These are phyloP conservation scores for Onygenales sp. DNA, from an alignment of 2,329 filamentous ascomycete genomes.

Conservation along the genomic window DNA sequence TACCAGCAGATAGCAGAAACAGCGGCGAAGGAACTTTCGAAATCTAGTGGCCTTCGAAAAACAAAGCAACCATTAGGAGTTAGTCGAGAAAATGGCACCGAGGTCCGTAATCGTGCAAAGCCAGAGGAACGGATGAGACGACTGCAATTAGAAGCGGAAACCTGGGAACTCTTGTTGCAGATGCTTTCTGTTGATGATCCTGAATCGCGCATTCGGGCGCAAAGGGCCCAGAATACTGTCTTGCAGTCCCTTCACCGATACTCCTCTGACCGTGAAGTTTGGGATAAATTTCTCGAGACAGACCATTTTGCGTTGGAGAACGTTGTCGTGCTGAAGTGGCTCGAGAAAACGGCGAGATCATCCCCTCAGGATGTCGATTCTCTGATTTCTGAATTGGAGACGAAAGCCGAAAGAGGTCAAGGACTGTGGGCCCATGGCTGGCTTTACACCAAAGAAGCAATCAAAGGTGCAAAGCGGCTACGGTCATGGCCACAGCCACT, in stretches of 20 bases:
- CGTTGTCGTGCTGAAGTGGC: slow-evolving; percentile 71
- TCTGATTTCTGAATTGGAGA: slow-evolving; percentile 65
- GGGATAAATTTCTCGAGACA: slow-evolving; percentile 63
- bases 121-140: slow-evolving; percentile 42
- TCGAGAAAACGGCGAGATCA: slow-evolving; percentile 64
- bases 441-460: slow-evolving; percentile 80
- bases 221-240: slow-evolving; percentile 29
- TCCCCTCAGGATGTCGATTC: slow-evolving; percentile 63
- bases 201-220: slow-evolving; percentile 29
- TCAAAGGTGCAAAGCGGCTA: slow-evolving; percentile 82
- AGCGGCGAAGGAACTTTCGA: slow-evolving; percentile 35
- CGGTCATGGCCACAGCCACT: slow-evolving; percentile 57
- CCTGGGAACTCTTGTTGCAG: slow-evolving; percentile 76
- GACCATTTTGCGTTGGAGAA: slow-evolving; percentile 70
- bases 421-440: slow-evolving; percentile 81
- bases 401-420: slow-evolving; percentile 61
- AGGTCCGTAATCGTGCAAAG: slow-evolving; percentile 1
- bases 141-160: slow-evolving; percentile 76
- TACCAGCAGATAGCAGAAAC: slow-evolving; percentile 51
- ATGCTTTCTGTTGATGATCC: slow-evolving; percentile 63
- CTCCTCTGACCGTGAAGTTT: slow-evolving; percentile 53
- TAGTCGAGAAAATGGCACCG: neutral
- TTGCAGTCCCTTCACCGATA: slow-evolving; percentile 43
- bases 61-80: slow-evolving; percentile 15
- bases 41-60: slow-evolving; percentile 30